Base-by-base conservation (phyloP, 192 early-diverging fungal genomes). In the Piromyces finnis region DNA sequence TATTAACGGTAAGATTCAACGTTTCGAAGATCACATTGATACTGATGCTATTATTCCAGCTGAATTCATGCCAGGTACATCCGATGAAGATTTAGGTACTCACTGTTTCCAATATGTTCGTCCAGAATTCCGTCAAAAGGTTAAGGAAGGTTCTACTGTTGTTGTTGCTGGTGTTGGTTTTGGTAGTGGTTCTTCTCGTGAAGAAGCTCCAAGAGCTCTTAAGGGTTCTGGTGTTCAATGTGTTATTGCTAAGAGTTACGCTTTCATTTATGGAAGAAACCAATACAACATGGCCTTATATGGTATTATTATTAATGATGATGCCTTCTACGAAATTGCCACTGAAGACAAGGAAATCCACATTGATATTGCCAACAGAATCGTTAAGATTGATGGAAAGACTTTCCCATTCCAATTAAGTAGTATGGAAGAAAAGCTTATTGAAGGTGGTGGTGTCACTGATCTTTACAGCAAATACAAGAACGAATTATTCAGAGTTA, bases 281-380 rank as follows among this genome's bases (percentile, higher is more conserved):
- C 93, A 94, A 87, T 88, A 91, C 83, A 94, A 94, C 85, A 91
- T 92, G 90, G 91, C 91, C n/a, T 88, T 94, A 17, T 87, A 93
- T 78, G 93, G 93, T 81, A 90, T 94, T 77, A 88, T 89, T 29
- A 85, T 94, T 78, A 88, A 86, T 77, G 91, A 94, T 82, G 92
- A 93, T 22, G 85, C 88, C 37, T 94, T 94, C 86, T 94, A 94
- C 82, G 86, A 88, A 78, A 85, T 91, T 29, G 92, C 92, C 17
- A 87, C 92, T 82, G 93, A 94, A 83, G 93, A 88, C 13, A 88
- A 87, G 30, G 92, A 92, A 84, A 85, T 94, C 6, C 86, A 86
- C 68, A 92, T 94, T 51, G 88, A 91, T 82, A 87, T 94, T 83
- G 86, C 88, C 82, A 86, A 86, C 35, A 91, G 93, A 84, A 87